These are phyloP conservation scores for Carpinus viminea DNA, from an alignment of 306 rosid species.

Conservation along the genomic window DNA sequence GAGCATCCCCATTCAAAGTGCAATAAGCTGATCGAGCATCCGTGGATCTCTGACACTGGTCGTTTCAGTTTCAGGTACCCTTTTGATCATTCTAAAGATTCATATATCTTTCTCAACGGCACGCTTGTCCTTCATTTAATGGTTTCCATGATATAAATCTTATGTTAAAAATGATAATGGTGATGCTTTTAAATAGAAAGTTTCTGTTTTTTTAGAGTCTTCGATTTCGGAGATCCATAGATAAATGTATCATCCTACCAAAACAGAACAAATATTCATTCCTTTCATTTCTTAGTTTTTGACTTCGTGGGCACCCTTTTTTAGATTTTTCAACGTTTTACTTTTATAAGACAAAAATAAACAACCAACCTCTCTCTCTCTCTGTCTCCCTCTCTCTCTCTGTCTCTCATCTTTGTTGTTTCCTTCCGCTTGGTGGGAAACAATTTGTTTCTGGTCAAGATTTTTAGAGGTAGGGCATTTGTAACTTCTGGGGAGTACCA, in stretches of 20 bases:
- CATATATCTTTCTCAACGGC: too few relatives aligned
- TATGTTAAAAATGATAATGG: too few relatives aligned
- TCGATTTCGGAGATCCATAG: slow-evolving; percentile 7
- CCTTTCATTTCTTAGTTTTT: neutral
- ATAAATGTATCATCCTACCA: too few relatives aligned
- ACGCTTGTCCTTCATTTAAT: too few relatives aligned
- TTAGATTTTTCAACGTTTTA: neutral
- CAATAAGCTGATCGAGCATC: too few relatives aligned
- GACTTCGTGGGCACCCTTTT: neutral
- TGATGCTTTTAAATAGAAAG: neutral
- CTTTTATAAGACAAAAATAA: neutral
- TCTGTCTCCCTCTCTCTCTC: neutral
- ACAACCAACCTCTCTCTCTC: too few relatives aligned
- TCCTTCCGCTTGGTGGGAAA: neutral
- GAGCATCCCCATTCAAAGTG: too few relatives aligned
- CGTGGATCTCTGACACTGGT: too few relatives aligned
- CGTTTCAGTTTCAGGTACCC: too few relatives aligned
- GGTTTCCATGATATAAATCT: too few relatives aligned
- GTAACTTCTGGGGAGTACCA: neutral
- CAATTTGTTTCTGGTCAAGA: neutral
- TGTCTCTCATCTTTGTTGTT: neutral
- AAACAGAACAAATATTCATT: neutral
- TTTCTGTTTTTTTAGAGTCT: neutral
- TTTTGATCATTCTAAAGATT: too few relatives aligned
- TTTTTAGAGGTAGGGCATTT: neutral